Conservation (phyloP, 1,284 basidiomycete genomes). For the Neolentinus lepideus region DNA sequence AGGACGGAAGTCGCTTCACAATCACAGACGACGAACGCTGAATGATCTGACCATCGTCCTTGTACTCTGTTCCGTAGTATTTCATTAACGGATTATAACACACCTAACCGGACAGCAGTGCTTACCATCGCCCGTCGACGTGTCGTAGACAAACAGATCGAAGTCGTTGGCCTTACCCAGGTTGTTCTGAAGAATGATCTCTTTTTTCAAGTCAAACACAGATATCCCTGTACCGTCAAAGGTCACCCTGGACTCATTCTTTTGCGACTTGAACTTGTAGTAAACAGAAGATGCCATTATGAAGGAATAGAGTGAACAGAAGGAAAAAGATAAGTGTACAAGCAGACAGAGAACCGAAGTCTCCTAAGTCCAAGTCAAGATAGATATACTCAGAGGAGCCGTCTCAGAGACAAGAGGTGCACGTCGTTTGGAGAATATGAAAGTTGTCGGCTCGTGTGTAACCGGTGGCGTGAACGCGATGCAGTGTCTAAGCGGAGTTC, state of each 20-base stretch:
- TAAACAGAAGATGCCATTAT: slow-evolving; percentile 91
- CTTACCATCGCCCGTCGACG: slow-evolving; percentile 82
- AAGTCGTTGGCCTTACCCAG: slow-evolving; percentile 96
- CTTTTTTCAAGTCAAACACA: slow-evolving; percentile 98
- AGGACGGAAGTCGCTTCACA: slow-evolving; percentile 84
- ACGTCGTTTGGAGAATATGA: background rate
- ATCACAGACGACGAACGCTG: slow-evolving; percentile 93
- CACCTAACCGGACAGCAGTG: background rate
- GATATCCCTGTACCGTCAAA: slow-evolving; percentile 99
- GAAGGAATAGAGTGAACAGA: background rate
- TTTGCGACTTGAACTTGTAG: slow-evolving; percentile 97
- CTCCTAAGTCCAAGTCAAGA: background rate
- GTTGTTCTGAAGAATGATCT: slow-evolving; percentile 95
- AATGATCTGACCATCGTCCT: slow-evolving; percentile 87
- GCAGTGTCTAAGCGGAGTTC: no score
- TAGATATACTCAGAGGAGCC: no score
- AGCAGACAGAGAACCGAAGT: background rate
- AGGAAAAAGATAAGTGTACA: background rate
- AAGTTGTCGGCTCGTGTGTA: no score
- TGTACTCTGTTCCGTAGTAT: slow-evolving; percentile 62
- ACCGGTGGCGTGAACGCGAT: no score
- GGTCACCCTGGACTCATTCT: slow-evolving; percentile 89
- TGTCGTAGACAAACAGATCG: slow-evolving; percentile 85
- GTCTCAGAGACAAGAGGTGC: background rate
- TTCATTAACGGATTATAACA: background rate